Base-by-base conservation (phyloP, 208 protist species). In the Crithidia brevicula region DNA sequence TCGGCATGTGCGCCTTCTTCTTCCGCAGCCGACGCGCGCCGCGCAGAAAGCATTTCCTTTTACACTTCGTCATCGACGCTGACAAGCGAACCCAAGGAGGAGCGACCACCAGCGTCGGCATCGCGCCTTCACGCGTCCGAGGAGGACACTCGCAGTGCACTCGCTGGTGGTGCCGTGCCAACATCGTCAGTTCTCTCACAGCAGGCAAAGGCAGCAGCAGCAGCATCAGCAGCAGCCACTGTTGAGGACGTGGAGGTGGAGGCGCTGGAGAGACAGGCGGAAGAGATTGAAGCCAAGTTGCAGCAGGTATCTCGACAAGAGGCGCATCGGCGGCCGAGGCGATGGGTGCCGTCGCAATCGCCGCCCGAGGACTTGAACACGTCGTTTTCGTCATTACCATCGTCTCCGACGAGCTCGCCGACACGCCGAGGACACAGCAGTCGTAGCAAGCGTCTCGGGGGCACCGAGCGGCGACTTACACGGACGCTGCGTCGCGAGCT, bases 401-500 rank as follows among this genome's bases (percentile, higher is more conserved):
- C 36, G n/a, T n/a, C n/a, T n/a, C n/a, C n/a, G n/a, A n/a, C n/a
- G n/a, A n/a, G n/a, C n/a, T n/a, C n/a, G n/a, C n/a, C n/a, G n/a
- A n/a, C n/a, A n/a, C n/a, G n/a, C 11, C 28, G 22, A 8, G n/a
- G 36, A 22, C 31, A 38, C 5, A 16, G 34, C 36, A 31, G 31
- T 2, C 31, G 11, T 27, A 9, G 43, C 58, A 46, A 10, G n/a
- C n/a, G n/a, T n/a, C n/a, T n/a, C n/a, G n/a, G n/a, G 9, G 16
- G 13, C 1, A 47, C 16, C 18, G 59, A 45, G 6, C 40, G 27
- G 3, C 28, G 20, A 0, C 9, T 65, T 0, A 42, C n/a, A 34
- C 11, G 45, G 13, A 45, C 52, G 15, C 20, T 74, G 23, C 62
- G 62, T 20, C 52, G 49, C 7, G 74, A 74, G 61, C 52, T 74